Base-by-base conservation (phyloP, 805 yeast species). In the Myxozyma geophila region DNA sequence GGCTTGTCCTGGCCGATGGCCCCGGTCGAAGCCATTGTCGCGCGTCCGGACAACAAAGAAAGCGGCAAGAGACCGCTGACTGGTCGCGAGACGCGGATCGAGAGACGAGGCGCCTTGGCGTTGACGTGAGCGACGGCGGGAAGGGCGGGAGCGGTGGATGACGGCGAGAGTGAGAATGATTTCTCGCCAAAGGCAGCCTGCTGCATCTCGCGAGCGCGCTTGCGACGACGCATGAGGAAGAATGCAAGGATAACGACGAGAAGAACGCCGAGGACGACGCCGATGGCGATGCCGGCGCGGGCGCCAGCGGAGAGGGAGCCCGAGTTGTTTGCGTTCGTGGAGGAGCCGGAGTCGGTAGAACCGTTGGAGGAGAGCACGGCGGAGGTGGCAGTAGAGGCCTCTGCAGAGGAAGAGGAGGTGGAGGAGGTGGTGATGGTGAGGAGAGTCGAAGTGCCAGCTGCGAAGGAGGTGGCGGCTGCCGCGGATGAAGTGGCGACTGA, bases 331-430 rank as follows among this genome's bases (percentile, higher is more conserved):
- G 64, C 36, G 37, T 33, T 47, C 7, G 50, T 33, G 15, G 41
- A 35, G 17, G 49, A 36, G 49, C 58, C 93, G 75, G 87, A 87
- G 70, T 91, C 89, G 8, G 93, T 50, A 37, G 49, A 91, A 66
- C 95, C 93, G 39, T 84, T 81, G 66, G 80, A 80, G 37, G 81
- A 28, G 46, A 50, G 23, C 35, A 39, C 37, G 15, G 40, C 36
- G 28, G 41, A 17, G 58, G 48, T 12, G 15, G 58, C 23, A 6
- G 56, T 39, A 47, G 57, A n/a, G 41, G 49, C 90, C 66, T 93
- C 92, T 35, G 84, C 82, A 64, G 81, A 80, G 28, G 80, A 81
- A 19, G 91, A 87, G 23, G 13, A 9, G 52, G 51, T 46, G 40
- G 28, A 28, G 2, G 28, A 28, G 28, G 28, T 9, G 15, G 58